These are phyloP conservation scores for Dissophora globulifera DNA, from an alignment of 192 early-diverging fungal species.

Conservation along the genomic window DNA sequence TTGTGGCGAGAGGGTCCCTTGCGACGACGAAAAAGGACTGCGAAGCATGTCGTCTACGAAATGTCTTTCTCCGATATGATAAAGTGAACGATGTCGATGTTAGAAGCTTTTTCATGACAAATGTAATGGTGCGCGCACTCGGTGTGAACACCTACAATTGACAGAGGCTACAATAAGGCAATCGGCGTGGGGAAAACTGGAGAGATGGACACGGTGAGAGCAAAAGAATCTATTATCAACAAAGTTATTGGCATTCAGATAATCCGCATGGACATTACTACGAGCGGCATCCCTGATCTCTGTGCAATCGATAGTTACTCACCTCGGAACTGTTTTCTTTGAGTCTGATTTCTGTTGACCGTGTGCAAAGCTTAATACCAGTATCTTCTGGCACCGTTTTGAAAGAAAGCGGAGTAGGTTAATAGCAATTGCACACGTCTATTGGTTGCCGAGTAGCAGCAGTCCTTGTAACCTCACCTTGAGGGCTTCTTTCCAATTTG, in stretches of 20 bases:
- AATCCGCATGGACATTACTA: neutral
- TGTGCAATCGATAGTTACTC: neutral
- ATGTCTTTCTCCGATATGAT: no score
- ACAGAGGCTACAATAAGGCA: neutral
- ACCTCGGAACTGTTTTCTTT: neutral
- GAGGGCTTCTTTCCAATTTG: no score
- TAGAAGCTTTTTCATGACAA: neutral
- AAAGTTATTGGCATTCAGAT: no score
- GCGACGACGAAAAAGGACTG: conserved; percentile 1
- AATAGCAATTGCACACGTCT: no score
- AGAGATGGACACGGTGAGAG: no score
- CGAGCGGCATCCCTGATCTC: no score
- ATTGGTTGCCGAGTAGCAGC: neutral
- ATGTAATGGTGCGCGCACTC: neutral
- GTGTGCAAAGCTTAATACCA: no score
- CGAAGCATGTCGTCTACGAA: neutral
- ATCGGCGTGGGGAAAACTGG: no score
- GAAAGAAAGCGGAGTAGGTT: no score
- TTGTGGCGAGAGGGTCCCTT: neutral
- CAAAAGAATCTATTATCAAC: no score
- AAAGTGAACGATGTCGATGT: neutral
- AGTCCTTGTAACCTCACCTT: neutral
- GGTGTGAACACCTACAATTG: neutral
- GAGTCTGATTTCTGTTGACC: neutral
- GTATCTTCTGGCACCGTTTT: no score